phyloP scores from a whole-genome alignment of 345 rosid species.

The Hibiscus syriacus region DNA sequence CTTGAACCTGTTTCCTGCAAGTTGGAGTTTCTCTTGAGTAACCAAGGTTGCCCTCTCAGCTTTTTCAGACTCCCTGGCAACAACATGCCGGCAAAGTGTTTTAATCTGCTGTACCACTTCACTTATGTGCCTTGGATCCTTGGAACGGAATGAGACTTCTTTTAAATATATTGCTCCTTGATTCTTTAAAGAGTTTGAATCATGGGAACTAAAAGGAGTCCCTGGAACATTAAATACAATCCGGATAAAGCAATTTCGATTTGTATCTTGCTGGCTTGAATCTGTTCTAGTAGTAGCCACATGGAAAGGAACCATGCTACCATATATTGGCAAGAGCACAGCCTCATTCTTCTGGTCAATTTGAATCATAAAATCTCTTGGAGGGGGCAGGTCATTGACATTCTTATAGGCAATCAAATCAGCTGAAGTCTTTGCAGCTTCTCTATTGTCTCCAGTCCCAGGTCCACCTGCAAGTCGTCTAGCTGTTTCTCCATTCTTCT shows the following conservation, averaged over 20 bases:
- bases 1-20: constrained; percentile 77
- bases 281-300: constrained; percentile 83
- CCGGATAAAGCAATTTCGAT: constrained; percentile 72
- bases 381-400: constrained; percentile 76
- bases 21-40: constrained; percentile 77
- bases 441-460: constrained; percentile 55
- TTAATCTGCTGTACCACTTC: constrained; percentile 80
- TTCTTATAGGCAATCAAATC: constrained; percentile 86
- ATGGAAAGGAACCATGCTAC: constrained; percentile 89
- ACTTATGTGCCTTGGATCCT: constrained; percentile 83
- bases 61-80: constrained; percentile 82
- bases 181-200: constrained; percentile 54
- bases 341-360: constrained; percentile 90
- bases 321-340: constrained; percentile 74
- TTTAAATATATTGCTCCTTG: constrained; percentile 74
- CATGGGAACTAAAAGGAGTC: constrained; percentile 75
- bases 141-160: constrained; percentile 83
- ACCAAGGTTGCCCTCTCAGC: constrained; percentile 94
- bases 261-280: constrained; percentile 84
- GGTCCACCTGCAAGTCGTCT: constrained; percentile 81
- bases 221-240: constrained; percentile 83
- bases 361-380: constrained; percentile 64
- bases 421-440: constrained; percentile 42
- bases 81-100: constrained; percentile 69
- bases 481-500: constrained; percentile 96